Conservation (phyloP, 2,329 filamentous ascomycete genomes). For the Epicoccum nigrum region DNA sequence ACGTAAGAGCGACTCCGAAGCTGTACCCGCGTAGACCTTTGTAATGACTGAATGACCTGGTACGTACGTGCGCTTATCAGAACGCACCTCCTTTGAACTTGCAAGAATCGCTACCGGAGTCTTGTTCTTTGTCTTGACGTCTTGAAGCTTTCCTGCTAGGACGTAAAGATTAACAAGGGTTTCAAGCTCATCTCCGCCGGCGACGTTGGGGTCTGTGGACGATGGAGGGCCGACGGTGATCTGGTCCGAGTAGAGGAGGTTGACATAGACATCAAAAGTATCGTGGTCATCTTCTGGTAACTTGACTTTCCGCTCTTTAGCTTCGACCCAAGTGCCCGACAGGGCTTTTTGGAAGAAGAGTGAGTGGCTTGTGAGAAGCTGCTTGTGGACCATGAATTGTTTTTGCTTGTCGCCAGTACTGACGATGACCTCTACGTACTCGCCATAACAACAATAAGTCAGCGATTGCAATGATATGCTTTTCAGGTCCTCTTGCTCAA, state of each 20-base stretch:
- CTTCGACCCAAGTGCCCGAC: background rate
- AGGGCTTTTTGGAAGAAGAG: conserved; percentile 5
- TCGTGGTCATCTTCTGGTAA: background rate
- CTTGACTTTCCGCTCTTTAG: background rate
- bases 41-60: background rate
- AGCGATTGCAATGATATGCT: no score
- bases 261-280: background rate
- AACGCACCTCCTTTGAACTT: no score
- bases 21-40: background rate
- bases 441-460: background rate
- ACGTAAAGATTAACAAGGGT: background rate
- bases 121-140: background rate
- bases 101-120: background rate
- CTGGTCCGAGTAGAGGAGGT: background rate
- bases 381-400: background rate
- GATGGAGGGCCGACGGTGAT: background rate
- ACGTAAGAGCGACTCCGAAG: background rate
- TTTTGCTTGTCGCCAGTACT: background rate
- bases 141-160: conserved; percentile 1
- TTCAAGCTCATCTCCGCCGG: no score
- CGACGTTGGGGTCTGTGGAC: no score
- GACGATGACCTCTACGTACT: background rate
- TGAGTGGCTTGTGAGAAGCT: background rate
- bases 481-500: no score
- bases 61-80: background rate